Conservation (phyloP, 257 asterid species). For the Lantana camara region DNA sequence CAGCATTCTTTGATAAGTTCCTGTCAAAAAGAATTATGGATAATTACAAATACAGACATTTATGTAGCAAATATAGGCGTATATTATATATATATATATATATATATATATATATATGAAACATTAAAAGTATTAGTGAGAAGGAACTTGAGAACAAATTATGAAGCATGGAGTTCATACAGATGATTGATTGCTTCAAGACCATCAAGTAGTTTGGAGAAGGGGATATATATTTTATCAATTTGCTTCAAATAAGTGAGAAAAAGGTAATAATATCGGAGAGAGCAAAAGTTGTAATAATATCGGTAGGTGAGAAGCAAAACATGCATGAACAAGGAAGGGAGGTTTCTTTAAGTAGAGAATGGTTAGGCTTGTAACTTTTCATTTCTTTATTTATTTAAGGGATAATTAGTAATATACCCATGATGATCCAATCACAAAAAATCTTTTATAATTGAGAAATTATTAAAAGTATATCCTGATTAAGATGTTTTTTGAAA, state of each 20-base stretch:
- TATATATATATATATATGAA: too few relatives aligned
- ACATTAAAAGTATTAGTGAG: slow-evolving; percentile 5
- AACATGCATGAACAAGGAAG: slow-evolving; percentile 49
- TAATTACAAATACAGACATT: too few relatives aligned
- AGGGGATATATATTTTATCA: too few relatives aligned
- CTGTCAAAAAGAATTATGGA: slow-evolving; percentile 14
- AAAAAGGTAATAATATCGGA: not conserved
- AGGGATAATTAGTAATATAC: too few relatives aligned
- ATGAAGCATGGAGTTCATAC: not conserved
- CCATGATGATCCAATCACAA: too few relatives aligned
- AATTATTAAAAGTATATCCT: too few relatives aligned
- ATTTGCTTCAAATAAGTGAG: slow-evolving; percentile 12
- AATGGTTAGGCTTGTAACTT: slow-evolving; percentile 17
- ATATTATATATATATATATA: too few relatives aligned
- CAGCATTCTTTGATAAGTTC: slow-evolving; percentile 37
- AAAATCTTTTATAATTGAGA: too few relatives aligned
- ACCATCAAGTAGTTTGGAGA: not conserved
- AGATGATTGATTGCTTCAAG: not conserved
- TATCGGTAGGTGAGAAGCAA: slow-evolving; percentile 55
- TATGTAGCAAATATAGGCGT: too few relatives aligned
- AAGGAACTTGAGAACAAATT: slow-evolving; percentile 1
- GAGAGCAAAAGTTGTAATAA: slow-evolving; percentile 24
- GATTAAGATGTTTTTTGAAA: too few relatives aligned
- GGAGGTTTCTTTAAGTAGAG: not conserved
- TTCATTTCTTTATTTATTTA: not conserved